Percentiles rank a stretch among this genome's conserved stretches.
Evolutionary conservation across 352 stramenopile genomes (phyloP).

Genomic region (Plasmopara viticola): DNA sequence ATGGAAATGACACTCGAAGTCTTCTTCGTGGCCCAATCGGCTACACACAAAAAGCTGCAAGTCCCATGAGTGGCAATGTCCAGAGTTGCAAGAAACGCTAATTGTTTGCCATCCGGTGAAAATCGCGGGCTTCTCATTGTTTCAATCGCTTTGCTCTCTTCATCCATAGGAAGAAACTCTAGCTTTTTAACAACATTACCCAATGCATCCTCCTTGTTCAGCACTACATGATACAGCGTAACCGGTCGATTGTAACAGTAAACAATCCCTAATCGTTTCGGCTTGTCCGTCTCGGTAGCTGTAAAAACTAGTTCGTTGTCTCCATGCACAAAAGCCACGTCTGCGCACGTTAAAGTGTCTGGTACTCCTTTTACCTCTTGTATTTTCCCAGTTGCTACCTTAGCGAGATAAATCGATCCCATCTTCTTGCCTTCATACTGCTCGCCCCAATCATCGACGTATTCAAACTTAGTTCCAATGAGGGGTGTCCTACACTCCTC

Average conservation of each 20-base stretch:
- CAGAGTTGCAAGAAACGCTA: conserved; percentile 65
- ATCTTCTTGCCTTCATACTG: conserved; percentile 76
- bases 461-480: conserved; percentile 57
- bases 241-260: conserved; percentile 84
- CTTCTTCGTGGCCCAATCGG: conserved; percentile 56
- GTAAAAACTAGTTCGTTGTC: conserved; percentile 62
- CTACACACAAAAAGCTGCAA: conserved; percentile 55
- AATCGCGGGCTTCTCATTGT: conserved; percentile 59
- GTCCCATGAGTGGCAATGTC: conserved; percentile 73
- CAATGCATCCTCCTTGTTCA: conserved; percentile 20
- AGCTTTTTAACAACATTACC: conserved; percentile 38
- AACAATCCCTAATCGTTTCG: conserved; percentile 69
- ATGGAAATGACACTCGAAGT: conserved; percentile 60
- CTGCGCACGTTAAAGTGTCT: conserved; percentile 50
- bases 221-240: conserved; percentile 45
- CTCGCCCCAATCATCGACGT: conserved; percentile 79
- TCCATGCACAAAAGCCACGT: conserved; percentile 55
- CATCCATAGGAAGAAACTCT: conserved; percentile 28
- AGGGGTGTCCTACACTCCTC: conserved; percentile 1
- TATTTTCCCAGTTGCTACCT: conserved; percentile 54
- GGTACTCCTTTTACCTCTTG: conserved; percentile 53
- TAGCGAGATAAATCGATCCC: conserved; percentile 58
- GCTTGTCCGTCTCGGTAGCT: conserved; percentile 44
- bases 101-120: conserved; percentile 51
- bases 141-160: conserved; percentile 32